These are phyloP conservation scores for Pseudocercospora crystallina DNA, from an alignment of 2,329 filamentous ascomycete genomes.

Conservation along the genomic window DNA sequence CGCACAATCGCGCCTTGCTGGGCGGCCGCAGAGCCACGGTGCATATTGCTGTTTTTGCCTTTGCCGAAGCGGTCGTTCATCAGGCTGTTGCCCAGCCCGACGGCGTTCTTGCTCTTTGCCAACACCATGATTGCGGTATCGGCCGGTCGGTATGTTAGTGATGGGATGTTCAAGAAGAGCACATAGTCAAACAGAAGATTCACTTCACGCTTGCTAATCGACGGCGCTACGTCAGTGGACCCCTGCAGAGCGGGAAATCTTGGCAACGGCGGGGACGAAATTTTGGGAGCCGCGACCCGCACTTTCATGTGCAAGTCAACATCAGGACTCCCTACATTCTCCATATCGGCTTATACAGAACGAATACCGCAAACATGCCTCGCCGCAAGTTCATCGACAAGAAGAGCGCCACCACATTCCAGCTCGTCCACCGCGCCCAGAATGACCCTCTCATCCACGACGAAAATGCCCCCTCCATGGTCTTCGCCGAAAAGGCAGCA, in stretches of 20 bases:
- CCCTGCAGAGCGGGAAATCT: too few species aligned
- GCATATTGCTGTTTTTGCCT: slow-evolving; percentile 80
- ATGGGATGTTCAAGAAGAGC: slow-evolving; percentile 7
- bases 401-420: slow-evolving; percentile 88
- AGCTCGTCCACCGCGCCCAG: slow-evolving; percentile 91
- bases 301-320: neutral
- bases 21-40: slow-evolving; percentile 64
- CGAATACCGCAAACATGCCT: slow-evolving; percentile 60
- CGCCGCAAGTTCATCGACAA: slow-evolving; percentile 80
- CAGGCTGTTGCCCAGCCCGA: slow-evolving; percentile 92
- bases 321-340: too few species aligned
- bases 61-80: slow-evolving; percentile 99
- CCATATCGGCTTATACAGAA: neutral
- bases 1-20: slow-evolving; percentile 63
- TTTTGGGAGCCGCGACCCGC: too few species aligned
- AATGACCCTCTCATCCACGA: slow-evolving; percentile 98
- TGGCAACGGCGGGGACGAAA: too few species aligned
- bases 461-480: slow-evolving; percentile 80
- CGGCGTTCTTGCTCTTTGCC: slow-evolving; percentile 91
- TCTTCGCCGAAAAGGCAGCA: slow-evolving; percentile 68
- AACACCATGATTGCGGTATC: slow-evolving; percentile 58
- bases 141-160: slow-evolving; percentile 6
- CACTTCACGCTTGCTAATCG: too few species aligned
- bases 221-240: too few species aligned
- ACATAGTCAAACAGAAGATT: neutral